Evolutionary conservation across 2,329 filamentous ascomycete species (phyloP), one percentile per base, ranked within the genome.

Genomic region (Botrytis pseudocinerea): DNA sequence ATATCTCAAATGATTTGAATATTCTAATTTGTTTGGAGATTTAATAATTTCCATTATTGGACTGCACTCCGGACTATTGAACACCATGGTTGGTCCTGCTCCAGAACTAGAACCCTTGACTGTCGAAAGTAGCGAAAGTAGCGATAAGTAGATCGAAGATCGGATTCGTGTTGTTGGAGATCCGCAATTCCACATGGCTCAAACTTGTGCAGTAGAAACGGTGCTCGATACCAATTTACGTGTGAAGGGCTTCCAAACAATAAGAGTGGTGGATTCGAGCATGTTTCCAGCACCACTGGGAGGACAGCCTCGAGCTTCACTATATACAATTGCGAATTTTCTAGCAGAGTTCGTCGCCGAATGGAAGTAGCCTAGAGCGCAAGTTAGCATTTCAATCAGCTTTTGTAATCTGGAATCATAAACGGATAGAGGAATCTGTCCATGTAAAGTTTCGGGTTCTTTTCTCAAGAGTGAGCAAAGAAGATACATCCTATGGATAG

Each of bases 251-350:
- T 84, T 88, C 0, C 79, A 83, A 0, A 85, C 86, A 0, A 78
- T 91, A 62, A 82, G 89, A 46, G 88, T 91, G 2, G 89, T 91
- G 0, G 89, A 91, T 81, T 88, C 87, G 0, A 86, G 84, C 28
- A 83, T 87, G 0, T 90, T 87, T 73, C 86, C 87, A 0, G 83
- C 82, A 71, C 87, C 82, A 40, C 80, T 82, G 1, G 88, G 87
- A 75, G 73, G 59, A 18, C 62, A 73, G 25, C 48, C 32, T 32
- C 22, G 66, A 25, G 42, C 69, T 61, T 25, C 22, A 35, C 12
- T 63, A 14, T 62, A 73, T 42, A 42, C 40, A 20, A 38, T 73
- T 28, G 69, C 68, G 22, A 69, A 71, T n/a, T 9, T 35, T 20
- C 46, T 22, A 28, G 46, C 44, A 10, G 28, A 38, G 16, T 57